Percentiles rank a stretch among this genome's conserved stretches.
Evolutionary conservation across 2,329 filamentous ascomycete genomes (phyloP).

Genomic region (Juglanconis oblonga): DNA sequence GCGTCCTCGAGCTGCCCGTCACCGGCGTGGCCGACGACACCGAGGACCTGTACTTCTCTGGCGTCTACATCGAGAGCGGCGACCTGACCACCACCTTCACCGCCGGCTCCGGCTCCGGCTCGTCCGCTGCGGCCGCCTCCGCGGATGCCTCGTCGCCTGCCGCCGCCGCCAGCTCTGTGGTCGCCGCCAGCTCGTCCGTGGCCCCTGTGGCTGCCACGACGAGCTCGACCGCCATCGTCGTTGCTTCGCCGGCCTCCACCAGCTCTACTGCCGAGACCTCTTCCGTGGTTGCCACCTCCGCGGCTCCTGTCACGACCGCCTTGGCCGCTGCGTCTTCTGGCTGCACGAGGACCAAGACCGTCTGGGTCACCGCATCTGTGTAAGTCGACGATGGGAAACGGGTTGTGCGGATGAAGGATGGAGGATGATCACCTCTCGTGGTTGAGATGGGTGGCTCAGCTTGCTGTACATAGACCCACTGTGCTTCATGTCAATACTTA

Average conservation of each 20-base stretch:
- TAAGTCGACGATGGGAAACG: neutral
- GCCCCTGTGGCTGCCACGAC: neutral
- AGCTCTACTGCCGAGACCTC: conserved; percentile 8
- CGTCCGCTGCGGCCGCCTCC: neutral
- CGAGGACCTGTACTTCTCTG: conserved; percentile 68
- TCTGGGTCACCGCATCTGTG: conserved; percentile 14
- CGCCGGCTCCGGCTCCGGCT: conserved; percentile 8
- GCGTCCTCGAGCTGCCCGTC: conserved; percentile 61
- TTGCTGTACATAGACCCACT: conserved; percentile 12
- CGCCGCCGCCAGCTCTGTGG: neutral
- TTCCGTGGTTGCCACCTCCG: conserved; percentile 4
- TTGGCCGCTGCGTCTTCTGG: conserved; percentile 1
- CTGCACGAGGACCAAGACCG: conserved; percentile 18
- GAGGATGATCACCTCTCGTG: neutral
- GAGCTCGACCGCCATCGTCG: conserved; percentile 3
- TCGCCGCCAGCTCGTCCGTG: neutral
- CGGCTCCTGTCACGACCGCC: conserved; percentile 11
- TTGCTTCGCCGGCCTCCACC: neutral
- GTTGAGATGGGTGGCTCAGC: neutral
- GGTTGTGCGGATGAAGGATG: neutral
- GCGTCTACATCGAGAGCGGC: conserved; percentile 64
- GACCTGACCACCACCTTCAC: conserved; percentile 21
- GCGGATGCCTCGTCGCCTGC: conserved; percentile 19
- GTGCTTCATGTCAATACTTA: conserved; percentile 17
- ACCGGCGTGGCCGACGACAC: conserved; percentile 44